Conservation (phyloP, 805 yeast species). For the Hermanozyma aechmeae region DNA sequence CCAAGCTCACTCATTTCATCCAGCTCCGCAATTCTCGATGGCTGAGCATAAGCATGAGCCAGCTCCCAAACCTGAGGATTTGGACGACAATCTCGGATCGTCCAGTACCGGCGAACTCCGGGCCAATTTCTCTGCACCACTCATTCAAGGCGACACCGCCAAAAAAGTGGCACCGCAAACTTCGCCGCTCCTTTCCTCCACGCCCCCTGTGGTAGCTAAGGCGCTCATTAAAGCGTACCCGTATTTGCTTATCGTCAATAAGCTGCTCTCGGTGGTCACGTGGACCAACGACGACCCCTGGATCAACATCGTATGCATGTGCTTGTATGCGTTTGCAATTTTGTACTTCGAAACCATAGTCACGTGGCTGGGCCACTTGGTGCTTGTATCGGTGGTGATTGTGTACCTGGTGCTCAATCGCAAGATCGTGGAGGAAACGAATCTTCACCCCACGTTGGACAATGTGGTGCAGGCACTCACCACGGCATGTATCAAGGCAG, state of each 20-base stretch:
- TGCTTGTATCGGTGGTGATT: constrained; percentile 53
- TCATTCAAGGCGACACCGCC: constrained; percentile 1
- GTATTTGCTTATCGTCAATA: constrained; percentile 65
- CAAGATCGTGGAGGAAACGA: constrained; percentile 49
- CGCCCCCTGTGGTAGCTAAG: constrained; percentile 87
- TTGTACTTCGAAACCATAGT: constrained; percentile 73
- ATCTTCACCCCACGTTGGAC: constrained; percentile 71
- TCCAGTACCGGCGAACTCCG: constrained; percentile 20
- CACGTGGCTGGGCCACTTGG: constrained; percentile 74
- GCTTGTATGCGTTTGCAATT: constrained; percentile 46
- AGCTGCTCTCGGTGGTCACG: constrained; percentile 61
- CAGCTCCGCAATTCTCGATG: too few species aligned
- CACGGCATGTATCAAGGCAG: constrained; percentile 65
- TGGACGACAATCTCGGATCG: too few species aligned
- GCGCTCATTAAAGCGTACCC: constrained; percentile 81
- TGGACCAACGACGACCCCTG: constrained; percentile 88
- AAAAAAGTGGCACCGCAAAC: constrained; percentile 35
- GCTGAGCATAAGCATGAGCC: too few species aligned
- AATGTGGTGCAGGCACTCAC: constrained; percentile 74
- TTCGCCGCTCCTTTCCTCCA: constrained; percentile 76
- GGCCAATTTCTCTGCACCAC: constrained; percentile 16
- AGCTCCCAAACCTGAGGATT: too few species aligned
- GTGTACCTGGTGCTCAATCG: constrained; percentile 51
- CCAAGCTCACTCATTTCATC: too few species aligned
- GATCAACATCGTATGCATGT: constrained; percentile 56